phyloP scores from a whole-genome alignment of 305 asterid genomes.

The Petunia hybrid region DNA sequence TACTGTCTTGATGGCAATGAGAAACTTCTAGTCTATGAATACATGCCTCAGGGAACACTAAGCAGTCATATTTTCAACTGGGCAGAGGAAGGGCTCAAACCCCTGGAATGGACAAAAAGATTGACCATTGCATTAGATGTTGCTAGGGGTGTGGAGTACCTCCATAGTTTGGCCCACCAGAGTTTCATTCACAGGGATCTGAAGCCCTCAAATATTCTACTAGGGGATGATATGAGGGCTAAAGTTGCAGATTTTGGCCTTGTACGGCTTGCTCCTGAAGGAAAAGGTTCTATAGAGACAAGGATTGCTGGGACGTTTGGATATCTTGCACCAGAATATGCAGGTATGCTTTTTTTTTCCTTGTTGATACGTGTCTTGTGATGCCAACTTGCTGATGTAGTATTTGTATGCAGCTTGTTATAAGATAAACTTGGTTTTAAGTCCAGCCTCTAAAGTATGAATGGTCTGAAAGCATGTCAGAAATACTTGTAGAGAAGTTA shows the following conservation, averaged over 20 bases:
- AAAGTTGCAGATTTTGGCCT: constrained; percentile 97
- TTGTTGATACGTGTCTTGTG: background rate
- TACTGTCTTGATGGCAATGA: constrained; percentile 94
- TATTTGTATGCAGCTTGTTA: background rate
- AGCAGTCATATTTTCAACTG: constrained; percentile 81
- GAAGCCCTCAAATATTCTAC: constrained; percentile 92
- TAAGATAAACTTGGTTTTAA: background rate
- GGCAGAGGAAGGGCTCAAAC: constrained; percentile 74
- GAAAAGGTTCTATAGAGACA: constrained; percentile 88
- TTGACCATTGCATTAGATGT: constrained; percentile 85
- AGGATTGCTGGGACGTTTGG: constrained; percentile 96
- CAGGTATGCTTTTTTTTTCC: constrained; percentile 55
- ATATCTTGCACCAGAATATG: constrained; percentile 96
- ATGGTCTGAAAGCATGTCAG: background rate
- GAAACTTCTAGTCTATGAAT: constrained; percentile 84
- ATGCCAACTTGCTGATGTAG: background rate
- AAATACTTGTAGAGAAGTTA: background rate
- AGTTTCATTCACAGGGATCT: constrained; percentile 93
- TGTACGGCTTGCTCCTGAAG: constrained; percentile 93
- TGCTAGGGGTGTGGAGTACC: constrained; percentile 92
- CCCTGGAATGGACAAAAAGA: constrained; percentile 84
- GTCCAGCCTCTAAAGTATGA: background rate
- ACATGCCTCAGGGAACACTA: constrained; percentile 94
- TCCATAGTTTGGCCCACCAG: constrained; percentile 93
- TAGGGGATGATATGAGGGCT: constrained; percentile 95